Evolutionary conservation across 2,329 filamentous ascomycete species (phyloP).

Genomic region (Verruconis gallopava): DNA sequence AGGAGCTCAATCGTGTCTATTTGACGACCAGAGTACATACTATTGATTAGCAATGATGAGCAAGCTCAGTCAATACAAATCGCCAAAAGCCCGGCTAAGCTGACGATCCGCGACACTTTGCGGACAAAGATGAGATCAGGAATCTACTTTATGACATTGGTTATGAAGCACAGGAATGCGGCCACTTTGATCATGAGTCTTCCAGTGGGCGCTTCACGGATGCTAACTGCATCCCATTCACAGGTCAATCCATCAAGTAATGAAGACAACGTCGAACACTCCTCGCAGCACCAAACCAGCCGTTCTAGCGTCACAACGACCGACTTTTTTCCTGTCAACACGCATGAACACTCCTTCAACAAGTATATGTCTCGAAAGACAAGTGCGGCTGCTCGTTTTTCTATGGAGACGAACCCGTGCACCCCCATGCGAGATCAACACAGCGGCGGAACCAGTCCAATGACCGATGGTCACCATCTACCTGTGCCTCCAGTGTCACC

Average conservation of each 20-base stretch:
- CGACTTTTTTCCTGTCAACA: constrained; percentile 29
- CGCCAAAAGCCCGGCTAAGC: too few species aligned
- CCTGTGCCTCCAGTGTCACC: neutral
- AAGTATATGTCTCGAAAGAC: constrained; percentile 12
- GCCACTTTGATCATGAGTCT: too few species aligned
- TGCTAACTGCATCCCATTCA: neutral
- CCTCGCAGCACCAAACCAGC: constrained; percentile 22
- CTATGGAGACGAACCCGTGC: constrained; percentile 2
- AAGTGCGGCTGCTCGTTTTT: constrained; percentile 4
- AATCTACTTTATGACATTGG: too few species aligned
- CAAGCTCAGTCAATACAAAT: too few species aligned
- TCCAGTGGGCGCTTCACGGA: neutral
- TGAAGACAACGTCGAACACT: constrained; percentile 10
- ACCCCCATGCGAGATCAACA: constrained; percentile 2
- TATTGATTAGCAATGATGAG: too few species aligned
- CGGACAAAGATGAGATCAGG: too few species aligned
- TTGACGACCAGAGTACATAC: too few species aligned
- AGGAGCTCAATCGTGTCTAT: too few species aligned
- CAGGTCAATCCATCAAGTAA: neutral
- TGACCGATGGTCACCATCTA: constrained; percentile 5
- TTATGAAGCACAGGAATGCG: too few species aligned
- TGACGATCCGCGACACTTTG: too few species aligned
- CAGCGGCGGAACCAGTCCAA: constrained; percentile 5
- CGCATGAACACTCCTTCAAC: constrained; percentile 24
- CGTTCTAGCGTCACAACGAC: constrained; percentile 27